Percentiles rank a stretch among this genome's conserved stretches.
Conservation (phyloP, 2,329 filamentous ascomycete species). For the Grosmannia clavigera region DNA sequence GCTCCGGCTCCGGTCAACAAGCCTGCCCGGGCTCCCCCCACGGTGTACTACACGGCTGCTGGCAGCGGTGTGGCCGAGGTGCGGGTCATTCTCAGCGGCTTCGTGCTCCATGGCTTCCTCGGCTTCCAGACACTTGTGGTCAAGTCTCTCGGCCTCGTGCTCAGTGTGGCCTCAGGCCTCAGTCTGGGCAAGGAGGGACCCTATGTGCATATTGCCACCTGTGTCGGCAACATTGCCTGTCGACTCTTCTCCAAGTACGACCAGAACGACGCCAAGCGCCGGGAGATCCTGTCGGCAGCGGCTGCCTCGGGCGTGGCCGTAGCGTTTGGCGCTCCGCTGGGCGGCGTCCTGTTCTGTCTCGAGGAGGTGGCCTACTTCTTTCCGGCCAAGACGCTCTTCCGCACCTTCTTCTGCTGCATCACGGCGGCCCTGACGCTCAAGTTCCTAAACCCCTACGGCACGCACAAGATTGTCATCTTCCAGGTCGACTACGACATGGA, state of each 20-base stretch:
- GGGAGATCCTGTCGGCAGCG: constrained; percentile 86
- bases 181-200: constrained; percentile 91
- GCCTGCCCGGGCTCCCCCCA: constrained; percentile 40
- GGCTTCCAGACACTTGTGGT: constrained; percentile 76
- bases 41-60: constrained; percentile 91
- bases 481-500: constrained; percentile 82
- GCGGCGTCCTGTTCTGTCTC: constrained; percentile 81
- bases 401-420: constrained; percentile 98
- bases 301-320: constrained; percentile 88
- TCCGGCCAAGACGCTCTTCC: constrained; percentile 89
- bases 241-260: constrained; percentile 93
- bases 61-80: constrained; percentile 96
- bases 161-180: constrained; percentile 85
- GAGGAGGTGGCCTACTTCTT: constrained; percentile 98
- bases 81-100: constrained; percentile 93
- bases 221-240: constrained; percentile 89
- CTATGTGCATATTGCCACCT: constrained; percentile 94
- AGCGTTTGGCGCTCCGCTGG: constrained; percentile 78
- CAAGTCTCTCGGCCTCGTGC: constrained; percentile 70
- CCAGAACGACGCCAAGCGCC: constrained; percentile 82
- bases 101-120: constrained; percentile 90
- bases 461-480: constrained; percentile 92
- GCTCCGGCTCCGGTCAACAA: background rate
- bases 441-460: constrained; percentile 92
- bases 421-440: constrained; percentile 83